Conservation (phyloP, 108 stramenopile species). For the Mayamaea pseudoterrestris region DNA sequence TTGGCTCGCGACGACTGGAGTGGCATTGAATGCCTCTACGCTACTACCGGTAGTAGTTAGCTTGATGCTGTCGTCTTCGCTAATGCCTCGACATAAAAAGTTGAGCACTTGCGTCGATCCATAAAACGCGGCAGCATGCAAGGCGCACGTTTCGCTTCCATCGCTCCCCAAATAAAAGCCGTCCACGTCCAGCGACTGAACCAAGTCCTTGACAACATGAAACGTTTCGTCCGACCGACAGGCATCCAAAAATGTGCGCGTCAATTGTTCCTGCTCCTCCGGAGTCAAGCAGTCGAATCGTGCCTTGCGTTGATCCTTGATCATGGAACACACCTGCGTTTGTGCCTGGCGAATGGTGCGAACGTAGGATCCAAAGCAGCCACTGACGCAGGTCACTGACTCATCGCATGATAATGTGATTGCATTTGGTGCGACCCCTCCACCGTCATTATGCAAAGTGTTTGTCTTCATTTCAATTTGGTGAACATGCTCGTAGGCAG, state of each 20-base stretch:
- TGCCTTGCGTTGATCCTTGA: conserved; percentile 29
- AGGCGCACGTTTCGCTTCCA: conserved; percentile 64
- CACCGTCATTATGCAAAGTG: too few species aligned
- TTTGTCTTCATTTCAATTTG: not conserved
- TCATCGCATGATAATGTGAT: too few species aligned
- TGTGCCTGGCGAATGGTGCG: conserved; percentile 36
- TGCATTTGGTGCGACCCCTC: too few species aligned
- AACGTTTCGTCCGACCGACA: conserved; percentile 52
- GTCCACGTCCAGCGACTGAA: conserved; percentile 29
- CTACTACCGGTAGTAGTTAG: too few species aligned
- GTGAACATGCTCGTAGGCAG: conserved; percentile 38
- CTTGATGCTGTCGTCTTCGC: conserved; percentile 13
- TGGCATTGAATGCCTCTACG: too few species aligned
- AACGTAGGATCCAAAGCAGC: conserved; percentile 67
- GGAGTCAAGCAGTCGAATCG: conserved; percentile 27
- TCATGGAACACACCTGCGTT: conserved; percentile 15
- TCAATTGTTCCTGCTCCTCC: conserved; percentile 31
- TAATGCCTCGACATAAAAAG: conserved; percentile 50
- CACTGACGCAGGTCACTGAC: conserved; percentile 39
- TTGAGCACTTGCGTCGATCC: conserved; percentile 43
- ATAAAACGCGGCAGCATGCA: conserved; percentile 67
- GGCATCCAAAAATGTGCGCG: conserved; percentile 46
- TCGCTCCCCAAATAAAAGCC: conserved; percentile 52
- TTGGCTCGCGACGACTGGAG: not conserved
- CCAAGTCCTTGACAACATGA: conserved; percentile 42